Base-by-base conservation (phyloP, 176 grass and related monocot species). In the Oryza longistaminata region DNA sequence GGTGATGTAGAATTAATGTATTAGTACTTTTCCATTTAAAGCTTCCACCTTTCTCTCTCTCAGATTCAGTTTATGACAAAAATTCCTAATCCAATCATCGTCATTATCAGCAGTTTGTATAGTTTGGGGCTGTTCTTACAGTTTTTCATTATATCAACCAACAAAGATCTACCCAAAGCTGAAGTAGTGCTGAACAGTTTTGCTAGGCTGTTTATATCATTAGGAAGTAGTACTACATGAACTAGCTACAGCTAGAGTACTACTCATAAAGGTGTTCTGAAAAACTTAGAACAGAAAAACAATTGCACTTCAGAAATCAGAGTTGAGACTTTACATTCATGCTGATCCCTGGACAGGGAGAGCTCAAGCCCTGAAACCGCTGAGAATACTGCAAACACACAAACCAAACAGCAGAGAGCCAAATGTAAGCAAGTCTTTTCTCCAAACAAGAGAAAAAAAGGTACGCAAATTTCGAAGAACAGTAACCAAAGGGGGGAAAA, bases 341-440 rank as follows among this genome's bases (percentile, higher is more conserved):
- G 96, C 22, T 99, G 93, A 73, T 81, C 64, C 81, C 64, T 99
- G 79, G 96, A 96, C 91, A 99, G 84, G 77, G 93, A 90, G 66
- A 96, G 76, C 79, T 99, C 96, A 7, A 99, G 93, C 66, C 96
- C 96, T 45, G 96, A 99, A 58, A 99, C 96, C 50, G 96, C 96
- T 2, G 96, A 96, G 82, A 99, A 99, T 44, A 99, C 96, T 99
- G 84, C 24, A 70, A 70, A 82, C n/a, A 70, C 62, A 33, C 25
- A 87, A 46, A 72, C 74, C n/a, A n/a, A 19, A 34, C 6, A 44
- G 9, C 33, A 68, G 3, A 31, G 42, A 25, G 7, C 33, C 42
- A 40, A 60, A 44, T 34, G 68, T 82, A 43, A 62, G 21, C 1
- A 61, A 61, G 9, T 31, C 9, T 9, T 37, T 5, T 37, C 35